Evolutionary conservation across 371 early-diverging fungal genomes (phyloP), one percentile per base, ranked within the genome.

Genomic region (Apophysomyces ossiformis): DNA sequence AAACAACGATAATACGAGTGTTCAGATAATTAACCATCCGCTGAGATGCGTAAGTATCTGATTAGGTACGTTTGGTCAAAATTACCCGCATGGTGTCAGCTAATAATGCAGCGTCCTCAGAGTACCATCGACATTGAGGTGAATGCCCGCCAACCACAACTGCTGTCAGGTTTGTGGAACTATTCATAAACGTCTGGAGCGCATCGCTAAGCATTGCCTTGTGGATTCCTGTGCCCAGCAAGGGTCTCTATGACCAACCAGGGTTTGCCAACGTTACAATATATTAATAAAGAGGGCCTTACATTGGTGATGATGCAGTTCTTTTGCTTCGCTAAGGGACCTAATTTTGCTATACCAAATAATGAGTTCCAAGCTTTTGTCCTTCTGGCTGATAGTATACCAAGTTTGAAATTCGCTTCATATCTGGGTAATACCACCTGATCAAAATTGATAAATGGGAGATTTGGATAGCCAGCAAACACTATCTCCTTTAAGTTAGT

Each of bases 391-490:
- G 32, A 21, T 5, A 11, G 7, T 37, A 69, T 70, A 73, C 77
- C 82, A 60, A 82, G 67, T 69, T 79, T 82, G 21, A 65, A 66
- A 61, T 79, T 75, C 36, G 78, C 79, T 69, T 79, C 79, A 58
- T 82, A 75, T 64, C 74, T 77, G 36, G 79, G 77, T 7, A 82
- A 41, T 4, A 79, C 62, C 0, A 82, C 82, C 57, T 79, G 82
- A 61, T 77, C 79, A 67, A 82, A 82, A 37, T 77, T 69, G 35
- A 79, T 63, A 41, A 82, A 82, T 13, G 82, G 82, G 37, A 82
- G 71, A 50, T 67, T 68, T 26, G 82, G 79, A 66, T 74, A 75
- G 0, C 82, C 82, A 57, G 74, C 66, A 63, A 72, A 82, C 0
- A 82, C 82, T 82, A 35, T n/a, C 6, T 13, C 7, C 26, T 26